Percentiles rank a stretch among this genome's conserved stretches.
Evolutionary conservation across 2,329 filamentous ascomycete species (phyloP).

Genomic region (Aspergillus uvarum): DNA sequence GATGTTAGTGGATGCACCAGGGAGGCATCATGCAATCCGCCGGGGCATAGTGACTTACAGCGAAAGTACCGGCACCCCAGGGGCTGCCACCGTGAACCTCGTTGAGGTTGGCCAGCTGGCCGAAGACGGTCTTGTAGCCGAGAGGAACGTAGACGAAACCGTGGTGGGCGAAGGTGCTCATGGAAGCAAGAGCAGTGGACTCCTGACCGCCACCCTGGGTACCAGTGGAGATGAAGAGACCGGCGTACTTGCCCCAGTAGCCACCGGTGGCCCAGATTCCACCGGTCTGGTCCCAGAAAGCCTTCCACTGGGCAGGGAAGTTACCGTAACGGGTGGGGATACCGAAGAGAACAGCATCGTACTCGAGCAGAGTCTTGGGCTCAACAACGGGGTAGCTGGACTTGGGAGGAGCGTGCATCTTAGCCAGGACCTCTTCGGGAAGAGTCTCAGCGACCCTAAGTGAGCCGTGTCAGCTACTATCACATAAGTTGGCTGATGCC

Average conservation of each 20-base stretch:
- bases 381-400: constrained; percentile 64
- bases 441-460: constrained; percentile 82
- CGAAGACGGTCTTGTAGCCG: constrained; percentile 81
- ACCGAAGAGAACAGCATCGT: constrained; percentile 88
- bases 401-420: constrained; percentile 89
- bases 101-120: constrained; percentile 64
- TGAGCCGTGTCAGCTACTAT: constrained; percentile 10
- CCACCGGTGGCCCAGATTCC: constrained; percentile 76
- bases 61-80: constrained; percentile 93
- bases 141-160: constrained; percentile 96
- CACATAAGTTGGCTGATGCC: background rate
- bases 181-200: constrained; percentile 72
- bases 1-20: background rate
- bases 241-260: constrained; percentile 85
- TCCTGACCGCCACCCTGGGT: constrained; percentile 89
- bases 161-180: constrained; percentile 89
- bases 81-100: constrained; percentile 85
- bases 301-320: constrained; percentile 95
- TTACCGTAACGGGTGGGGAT: constrained; percentile 96
- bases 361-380: constrained; percentile 64
- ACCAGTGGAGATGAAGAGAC: constrained; percentile 86
- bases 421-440: constrained; percentile 72
- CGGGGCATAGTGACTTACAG: constrained; percentile 49
- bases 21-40: background rate
- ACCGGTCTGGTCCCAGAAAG: constrained; percentile 81